Evolutionary conservation across 306 rosid species (phyloP), one percentile per base, ranked within the genome.

Genomic region (Medicago arabica): DNA sequence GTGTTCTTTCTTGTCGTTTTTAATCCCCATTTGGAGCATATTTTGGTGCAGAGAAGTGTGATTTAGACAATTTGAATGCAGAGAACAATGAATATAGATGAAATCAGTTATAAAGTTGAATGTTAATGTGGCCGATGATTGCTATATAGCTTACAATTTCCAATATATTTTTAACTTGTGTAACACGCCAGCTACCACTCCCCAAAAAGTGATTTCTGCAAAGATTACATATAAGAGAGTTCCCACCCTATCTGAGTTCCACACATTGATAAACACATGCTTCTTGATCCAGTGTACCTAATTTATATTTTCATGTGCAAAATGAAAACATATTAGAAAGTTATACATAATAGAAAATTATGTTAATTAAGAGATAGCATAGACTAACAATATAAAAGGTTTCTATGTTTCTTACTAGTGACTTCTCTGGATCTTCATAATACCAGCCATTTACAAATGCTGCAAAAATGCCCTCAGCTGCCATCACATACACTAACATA

Each of bases 391-490:
- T 40, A 0, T 28, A n/a, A 62, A 39, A 9, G 31, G 8, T 47
- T 49, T 28, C 1, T 38, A 77, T 41, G 38, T 2, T 31, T 82
- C 93, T 80, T 86, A 91, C 97, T 5, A 93, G 76, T 10, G 87
- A 39, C 10, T 82, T 85, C 3, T 78, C 64, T 75, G 86, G 81
- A 62, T 77, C 51, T 70, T 80, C 77, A 77, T 91, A 91, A 68
- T 77, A 93, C 98, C 97, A 91, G 17, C 96, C 98, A 77, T 93
- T 93, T 23, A 93, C 84, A 71, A 93, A 93, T 57, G 96, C 97
- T 19, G 96, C 98, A 12, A 93, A 91, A 63, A 93, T 93, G 6
- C 96, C 97, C 31, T 93, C 81, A 13, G 97, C 98, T 51, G 96
- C 97, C 93, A 93, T 72, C 77, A 91, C 96, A 83, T 81, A 93